Base-by-base conservation (phyloP, 352 stramenopile genomes). In the Phytophthora sojae region DNA sequence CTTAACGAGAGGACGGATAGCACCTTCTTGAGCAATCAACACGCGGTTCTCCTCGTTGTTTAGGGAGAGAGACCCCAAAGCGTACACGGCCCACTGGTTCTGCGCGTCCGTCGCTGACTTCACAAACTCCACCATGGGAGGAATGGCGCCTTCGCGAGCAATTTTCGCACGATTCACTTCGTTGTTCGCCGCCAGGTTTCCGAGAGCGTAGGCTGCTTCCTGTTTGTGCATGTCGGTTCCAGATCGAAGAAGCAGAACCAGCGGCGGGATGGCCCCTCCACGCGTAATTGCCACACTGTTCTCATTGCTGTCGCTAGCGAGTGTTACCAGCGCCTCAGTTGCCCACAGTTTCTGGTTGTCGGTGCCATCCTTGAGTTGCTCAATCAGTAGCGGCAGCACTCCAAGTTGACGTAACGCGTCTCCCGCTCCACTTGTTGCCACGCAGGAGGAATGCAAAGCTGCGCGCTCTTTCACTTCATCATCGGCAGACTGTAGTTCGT, bases 311-410 rank as follows among this genome's bases (percentile, higher is more conserved):
- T 56, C 45, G 25, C 55, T 63, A 6, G 64, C 26, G 15, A 72
- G 21, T 0, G 53, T 68, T 39, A 54, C 42, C 1, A 76, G 44
- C 1, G 63, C 30, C 19, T 76, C 55, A 0, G 57, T 35, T 2
- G 63, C 56, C 62, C 62, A 76, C 6, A 63, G 8, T 14, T 76
- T 67, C 32, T 76, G 63, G 52, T 72, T 67, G 9, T 23, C n/a
- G 4, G 56, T 60, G 4, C 68, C 62, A 19, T 52, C 11, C 9
- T 19, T 17, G 8, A 71, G 15, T 14, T 68, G 8, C 14, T 17
- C 30, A 49, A 67, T 25, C 6, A 75, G 39, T 25, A n/a, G 56
- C 7, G 61, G 39, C 9, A 75, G 25, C 7, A 71, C 45, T 0
- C 71, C 71, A 19, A 59, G 26, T 0, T 25, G 23, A 30, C 55